phyloP scores from a whole-genome alignment of 306 rosid species.

The Astragalus membranaceus region DNA sequence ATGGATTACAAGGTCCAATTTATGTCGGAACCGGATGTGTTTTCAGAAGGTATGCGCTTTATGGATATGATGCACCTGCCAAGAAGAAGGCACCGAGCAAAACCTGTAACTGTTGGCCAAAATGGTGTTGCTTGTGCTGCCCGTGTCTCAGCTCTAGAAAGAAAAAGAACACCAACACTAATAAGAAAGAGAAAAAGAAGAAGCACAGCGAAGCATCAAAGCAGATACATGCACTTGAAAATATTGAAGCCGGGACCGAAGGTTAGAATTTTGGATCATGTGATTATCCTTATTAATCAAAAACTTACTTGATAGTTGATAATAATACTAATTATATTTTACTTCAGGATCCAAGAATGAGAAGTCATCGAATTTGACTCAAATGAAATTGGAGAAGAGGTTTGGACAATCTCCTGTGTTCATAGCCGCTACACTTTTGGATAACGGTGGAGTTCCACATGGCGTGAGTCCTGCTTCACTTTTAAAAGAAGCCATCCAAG shows the following conservation, averaged over 20 bases:
- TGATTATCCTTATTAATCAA: background rate
- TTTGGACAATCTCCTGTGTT: slow-evolving; percentile 95
- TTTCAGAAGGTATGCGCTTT: slow-evolving; percentile 84
- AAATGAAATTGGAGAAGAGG: slow-evolving; percentile 76
- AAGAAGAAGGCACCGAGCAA: slow-evolving; percentile 81
- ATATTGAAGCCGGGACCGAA: slow-evolving; percentile 70
- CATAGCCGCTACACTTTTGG: slow-evolving; percentile 64
- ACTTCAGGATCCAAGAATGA: slow-evolving; percentile 45
- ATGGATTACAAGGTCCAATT: slow-evolving; percentile 94
- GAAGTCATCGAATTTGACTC: slow-evolving; percentile 42
- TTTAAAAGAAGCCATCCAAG: slow-evolving; percentile 89
- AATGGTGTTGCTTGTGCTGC: slow-evolving; percentile 65
- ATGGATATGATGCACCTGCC: slow-evolving; percentile 83
- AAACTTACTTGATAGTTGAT: background rate
- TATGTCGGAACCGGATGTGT: slow-evolving; percentile 98
- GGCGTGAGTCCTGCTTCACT: slow-evolving; percentile 73
- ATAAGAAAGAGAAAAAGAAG: slow-evolving; percentile 67
- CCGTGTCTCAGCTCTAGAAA: slow-evolving; percentile 55
- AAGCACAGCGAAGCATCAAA: slow-evolving; percentile 89
- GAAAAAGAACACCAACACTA: slow-evolving; percentile 54
- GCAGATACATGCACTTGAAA: slow-evolving; percentile 96
- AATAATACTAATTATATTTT: slow-evolving; percentile 9
- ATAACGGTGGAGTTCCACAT: slow-evolving; percentile 71
- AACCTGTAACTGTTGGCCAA: slow-evolving; percentile 97
- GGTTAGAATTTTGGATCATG: slow-evolving; percentile 35